Evolutionary conservation across 202 grass and related monocot genomes (phyloP), one percentile per base, ranked within the genome.

Genomic region (Zizania palustris): DNA sequence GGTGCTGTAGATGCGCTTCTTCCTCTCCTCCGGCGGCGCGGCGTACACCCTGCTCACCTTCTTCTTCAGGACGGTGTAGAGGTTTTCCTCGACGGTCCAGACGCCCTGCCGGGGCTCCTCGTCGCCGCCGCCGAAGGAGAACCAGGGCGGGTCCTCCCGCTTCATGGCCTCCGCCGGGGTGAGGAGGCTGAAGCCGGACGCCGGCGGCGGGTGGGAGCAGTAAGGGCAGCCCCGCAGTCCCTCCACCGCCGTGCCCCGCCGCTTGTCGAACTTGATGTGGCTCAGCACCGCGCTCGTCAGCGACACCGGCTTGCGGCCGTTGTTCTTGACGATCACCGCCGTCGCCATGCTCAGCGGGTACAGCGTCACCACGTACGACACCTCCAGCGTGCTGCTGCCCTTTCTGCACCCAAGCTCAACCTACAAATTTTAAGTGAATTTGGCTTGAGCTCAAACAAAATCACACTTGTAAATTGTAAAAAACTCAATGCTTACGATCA

Each of bases 1-100:
- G 53, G 91, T 94, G 76, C 67, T 87, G 80, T 90, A 92, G 65
- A 92, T 61, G 57, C 87, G 79, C 87, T 94, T 97, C 66, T 61
- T 85, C 90, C 94, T 94, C 85, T 90, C 95, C 60, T 68, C 72
- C 36, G 95, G 95, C 72, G 95, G 95, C 56, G 85, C 85, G 3
- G 95, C 85, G 74, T 97, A 97, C 9, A 97, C 91, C 69, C 95
- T 64, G 60, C 95, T 97, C 55, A 86, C 43, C 80, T 97, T 97
- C 45, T 86, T 80, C 77, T 87, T 94, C 61, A 97, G 84, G 1
- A 80, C 72, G n/a, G 85, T 94, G 71, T 94, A 94, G 1, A 72
- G 60, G 75, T 94, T 84, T 18, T 97, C 91, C 67, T 97, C 95
- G 22, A 90, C 85, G 38, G 80, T 63, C 95, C 95, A 97, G 1